Conservation (phyloP, 257 asterid species). For the Plantago ovata region DNA sequence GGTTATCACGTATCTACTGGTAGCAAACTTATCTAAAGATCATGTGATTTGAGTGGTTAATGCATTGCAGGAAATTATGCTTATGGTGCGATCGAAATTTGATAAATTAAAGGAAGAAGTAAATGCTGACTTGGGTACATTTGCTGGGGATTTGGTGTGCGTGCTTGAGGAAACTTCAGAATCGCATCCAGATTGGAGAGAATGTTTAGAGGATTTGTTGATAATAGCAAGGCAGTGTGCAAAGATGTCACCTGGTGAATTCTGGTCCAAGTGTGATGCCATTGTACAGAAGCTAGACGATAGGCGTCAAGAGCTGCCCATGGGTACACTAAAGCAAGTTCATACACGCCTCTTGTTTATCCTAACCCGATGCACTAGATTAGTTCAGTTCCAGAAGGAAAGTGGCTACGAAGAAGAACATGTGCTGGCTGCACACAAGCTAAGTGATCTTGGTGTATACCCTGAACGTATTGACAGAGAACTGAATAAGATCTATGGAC, state of each 20-base stretch:
- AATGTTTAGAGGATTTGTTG: constrained; percentile 77
- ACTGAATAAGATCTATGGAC: constrained; percentile 33
- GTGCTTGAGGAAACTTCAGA: constrained; percentile 68
- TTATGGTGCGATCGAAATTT: constrained; percentile 71
- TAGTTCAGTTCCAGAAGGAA: constrained; percentile 90
- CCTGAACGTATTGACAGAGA: constrained; percentile 45
- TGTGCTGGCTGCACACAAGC: constrained; percentile 61
- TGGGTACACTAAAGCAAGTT: constrained; percentile 72
- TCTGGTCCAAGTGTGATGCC: constrained; percentile 84
- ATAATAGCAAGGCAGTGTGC: constrained; percentile 81
- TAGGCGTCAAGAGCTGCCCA: constrained; percentile 83
- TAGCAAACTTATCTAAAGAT: constrained; percentile 10
- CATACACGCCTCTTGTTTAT: constrained; percentile 88
- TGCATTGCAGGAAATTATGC: constrained; percentile 66
- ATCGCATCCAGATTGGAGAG: constrained; percentile 65
- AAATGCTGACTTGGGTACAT: constrained; percentile 72
- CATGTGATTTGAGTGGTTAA: constrained; percentile 16
- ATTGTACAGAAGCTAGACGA: constrained; percentile 92
- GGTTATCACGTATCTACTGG: constrained; percentile 24
- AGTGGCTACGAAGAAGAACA: constrained; percentile 83
- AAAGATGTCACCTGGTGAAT: constrained; percentile 73
- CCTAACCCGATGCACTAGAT: constrained; percentile 91
- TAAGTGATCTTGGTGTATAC: constrained; percentile 81
- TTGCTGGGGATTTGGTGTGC: constrained; percentile 90
- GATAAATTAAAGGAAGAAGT: constrained; percentile 83